A percentile compares a stretch with the other conserved stretches of the same genome.
Conservation (phyloP, 2,329 filamentous ascomycete species). For the Grosmannia serpens region DNA sequence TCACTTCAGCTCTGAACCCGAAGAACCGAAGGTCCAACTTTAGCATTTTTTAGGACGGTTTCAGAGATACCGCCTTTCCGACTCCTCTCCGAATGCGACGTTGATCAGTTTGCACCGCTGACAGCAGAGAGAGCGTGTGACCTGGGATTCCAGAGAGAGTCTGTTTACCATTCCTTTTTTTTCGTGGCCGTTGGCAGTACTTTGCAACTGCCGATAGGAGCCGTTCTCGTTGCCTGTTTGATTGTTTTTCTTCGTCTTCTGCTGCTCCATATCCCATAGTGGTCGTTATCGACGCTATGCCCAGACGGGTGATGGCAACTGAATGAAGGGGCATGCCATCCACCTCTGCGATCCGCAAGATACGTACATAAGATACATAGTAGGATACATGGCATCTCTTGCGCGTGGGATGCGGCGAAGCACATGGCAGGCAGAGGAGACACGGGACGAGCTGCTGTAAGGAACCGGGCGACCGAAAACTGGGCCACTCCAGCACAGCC, state of each 20-base stretch:
- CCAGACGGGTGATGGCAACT: background rate
- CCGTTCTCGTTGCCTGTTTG: background rate
- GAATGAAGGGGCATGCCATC: too few species aligned
- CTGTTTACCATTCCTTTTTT: background rate
- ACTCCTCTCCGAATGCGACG: slow-evolving; percentile 3
- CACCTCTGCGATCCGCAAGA: background rate
- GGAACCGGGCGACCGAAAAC: background rate
- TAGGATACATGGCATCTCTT: too few species aligned
- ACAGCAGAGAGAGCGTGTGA: background rate
- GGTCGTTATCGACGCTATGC: background rate
- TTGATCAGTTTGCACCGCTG: background rate
- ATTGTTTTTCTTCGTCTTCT: background rate
- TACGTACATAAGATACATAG: too few species aligned
- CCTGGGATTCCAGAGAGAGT: background rate
- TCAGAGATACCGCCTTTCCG: background rate
- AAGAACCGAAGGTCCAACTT: background rate
- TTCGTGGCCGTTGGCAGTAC: background rate
- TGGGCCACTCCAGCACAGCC: too few species aligned
- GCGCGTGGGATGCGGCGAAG: too few species aligned
- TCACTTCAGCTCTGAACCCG: background rate
- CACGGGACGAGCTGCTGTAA: background rate
- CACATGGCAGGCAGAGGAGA: background rate
- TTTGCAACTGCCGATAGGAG: background rate
- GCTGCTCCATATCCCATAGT: too few species aligned
- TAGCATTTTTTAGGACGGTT: slow-evolving; percentile 1